Conservation (phyloP, 176 grass and related monocot genomes). For the Themeda triandra region DNA sequence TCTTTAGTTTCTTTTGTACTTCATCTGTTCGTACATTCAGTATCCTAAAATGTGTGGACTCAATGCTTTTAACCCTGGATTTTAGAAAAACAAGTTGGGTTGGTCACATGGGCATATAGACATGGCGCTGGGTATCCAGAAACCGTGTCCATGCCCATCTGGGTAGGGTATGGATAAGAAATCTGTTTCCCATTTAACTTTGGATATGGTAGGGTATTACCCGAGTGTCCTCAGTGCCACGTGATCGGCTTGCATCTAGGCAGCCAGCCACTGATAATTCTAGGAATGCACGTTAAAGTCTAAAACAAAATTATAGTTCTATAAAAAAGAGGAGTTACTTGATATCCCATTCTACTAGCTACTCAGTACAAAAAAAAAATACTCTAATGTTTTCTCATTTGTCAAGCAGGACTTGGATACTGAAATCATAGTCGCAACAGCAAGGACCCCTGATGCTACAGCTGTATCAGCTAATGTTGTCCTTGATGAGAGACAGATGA, state of each 20-base stretch:
- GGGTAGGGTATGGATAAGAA: not conserved
- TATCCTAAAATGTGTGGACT: not conserved
- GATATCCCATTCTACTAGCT: not conserved
- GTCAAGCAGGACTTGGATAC: slow-evolving; percentile 75
- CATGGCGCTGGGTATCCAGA: not conserved
- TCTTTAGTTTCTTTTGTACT: not conserved
- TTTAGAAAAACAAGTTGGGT: not conserved
- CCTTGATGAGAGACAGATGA: slow-evolving; percentile 87
- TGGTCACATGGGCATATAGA: not conserved
- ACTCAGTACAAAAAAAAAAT: not conserved
- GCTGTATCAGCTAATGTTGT: slow-evolving; percentile 87
- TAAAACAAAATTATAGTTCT: no score
- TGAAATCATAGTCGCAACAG: slow-evolving; percentile 81
- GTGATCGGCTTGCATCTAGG: not conserved
- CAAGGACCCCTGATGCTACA: slow-evolving; percentile 63
- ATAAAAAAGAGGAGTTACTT: not conserved
- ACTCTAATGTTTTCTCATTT: slow-evolving; percentile 24
- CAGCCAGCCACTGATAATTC: not conserved
- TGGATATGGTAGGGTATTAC: not conserved
- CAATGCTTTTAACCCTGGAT: not conserved
- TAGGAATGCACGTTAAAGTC: not conserved
- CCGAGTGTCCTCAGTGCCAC: not conserved
- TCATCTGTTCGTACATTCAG: not conserved
- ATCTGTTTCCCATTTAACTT: not conserved
- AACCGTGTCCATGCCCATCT: not conserved